These are phyloP conservation scores for Monosporascus sp. DNA, from an alignment of 2,329 filamentous ascomycete species.

Conservation along the genomic window DNA sequence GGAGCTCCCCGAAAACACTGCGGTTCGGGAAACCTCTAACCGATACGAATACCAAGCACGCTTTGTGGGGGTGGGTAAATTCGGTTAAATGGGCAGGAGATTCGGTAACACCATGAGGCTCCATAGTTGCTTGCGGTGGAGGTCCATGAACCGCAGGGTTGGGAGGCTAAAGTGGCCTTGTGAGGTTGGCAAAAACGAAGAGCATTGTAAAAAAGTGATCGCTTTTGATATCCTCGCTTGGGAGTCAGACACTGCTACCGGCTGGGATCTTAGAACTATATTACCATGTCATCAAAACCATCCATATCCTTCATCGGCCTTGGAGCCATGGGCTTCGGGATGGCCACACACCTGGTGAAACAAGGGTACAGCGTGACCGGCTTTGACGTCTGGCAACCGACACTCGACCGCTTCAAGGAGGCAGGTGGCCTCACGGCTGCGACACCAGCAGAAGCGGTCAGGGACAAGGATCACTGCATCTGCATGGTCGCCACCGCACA, in stretches of 20 bases:
- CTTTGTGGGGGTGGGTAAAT: background rate
- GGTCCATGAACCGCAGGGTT: no score
- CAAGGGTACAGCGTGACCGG: conserved; percentile 63
- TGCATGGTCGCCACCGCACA: conserved; percentile 72
- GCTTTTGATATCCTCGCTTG: background rate
- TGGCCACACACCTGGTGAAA: conserved; percentile 69
- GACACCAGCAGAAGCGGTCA: conserved; percentile 57
- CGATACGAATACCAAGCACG: background rate
- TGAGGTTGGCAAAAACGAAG: no score
- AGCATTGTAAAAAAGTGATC: no score
- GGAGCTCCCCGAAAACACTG: background rate
- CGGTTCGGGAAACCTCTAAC: background rate
- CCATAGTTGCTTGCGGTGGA: background rate
- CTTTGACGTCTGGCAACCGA: conserved; percentile 65
- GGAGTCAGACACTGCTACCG: background rate
- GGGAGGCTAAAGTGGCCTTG: no score
- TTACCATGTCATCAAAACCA: conserved; percentile 28
- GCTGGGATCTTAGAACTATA: background rate
- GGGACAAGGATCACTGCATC: conserved; percentile 55
- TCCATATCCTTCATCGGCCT: conserved; percentile 65
- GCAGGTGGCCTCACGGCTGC: conserved; percentile 56
- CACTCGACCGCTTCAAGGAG: conserved; percentile 58
- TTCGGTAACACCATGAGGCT: background rate
- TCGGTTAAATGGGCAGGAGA: background rate
- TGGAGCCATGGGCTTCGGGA: conserved; percentile 77